Percentiles rank a stretch among this genome's conserved stretches.
Conservation (phyloP, 768 basidiomycete genomes). For the Hygrophorus pudorinus region DNA sequence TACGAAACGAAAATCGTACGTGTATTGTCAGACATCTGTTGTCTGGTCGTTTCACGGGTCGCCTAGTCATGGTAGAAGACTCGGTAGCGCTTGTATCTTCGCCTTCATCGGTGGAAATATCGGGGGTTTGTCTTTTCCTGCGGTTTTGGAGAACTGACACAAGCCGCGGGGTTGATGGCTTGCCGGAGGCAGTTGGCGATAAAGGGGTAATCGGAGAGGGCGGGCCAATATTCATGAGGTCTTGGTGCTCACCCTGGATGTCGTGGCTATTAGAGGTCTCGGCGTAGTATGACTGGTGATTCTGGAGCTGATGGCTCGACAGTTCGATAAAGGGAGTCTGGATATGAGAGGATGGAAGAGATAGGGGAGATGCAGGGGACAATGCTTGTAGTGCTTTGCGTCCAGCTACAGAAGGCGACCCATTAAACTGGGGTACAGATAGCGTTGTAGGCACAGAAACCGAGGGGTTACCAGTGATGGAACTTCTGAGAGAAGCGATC, state of each 20-base stretch:
- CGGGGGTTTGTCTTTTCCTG: constrained; percentile 22
- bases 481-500: constrained; percentile 21
- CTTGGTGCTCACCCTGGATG: constrained; percentile 9
- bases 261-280: constrained; percentile 12
- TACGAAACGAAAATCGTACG: constrained; percentile 23
- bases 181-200: constrained; percentile 15
- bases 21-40: constrained; percentile 58
- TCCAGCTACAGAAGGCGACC: constrained; percentile 21
- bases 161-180: constrained; percentile 4
- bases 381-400: constrained; percentile 18
- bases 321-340: constrained; percentile 27
- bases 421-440: constrained; percentile 22
- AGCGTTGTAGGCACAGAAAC: constrained; percentile 14
- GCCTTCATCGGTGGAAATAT: constrained; percentile 27
- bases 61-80: constrained; percentile 19
- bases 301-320: constrained; percentile 19
- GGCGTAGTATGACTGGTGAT: constrained; percentile 9
- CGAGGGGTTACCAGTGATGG: constrained; percentile 7
- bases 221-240: constrained; percentile 9
- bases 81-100: constrained; percentile 26
- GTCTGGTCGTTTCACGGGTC: constrained; percentile 45
- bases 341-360: constrained; percentile 20
- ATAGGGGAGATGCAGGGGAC: constrained; percentile 29
- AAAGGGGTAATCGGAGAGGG: constrained; percentile 20
- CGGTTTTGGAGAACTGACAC: constrained; percentile 8